Evolutionary conservation across 768 basidiomycete genomes (phyloP).

Genomic region (Austroboletus eburneus): DNA sequence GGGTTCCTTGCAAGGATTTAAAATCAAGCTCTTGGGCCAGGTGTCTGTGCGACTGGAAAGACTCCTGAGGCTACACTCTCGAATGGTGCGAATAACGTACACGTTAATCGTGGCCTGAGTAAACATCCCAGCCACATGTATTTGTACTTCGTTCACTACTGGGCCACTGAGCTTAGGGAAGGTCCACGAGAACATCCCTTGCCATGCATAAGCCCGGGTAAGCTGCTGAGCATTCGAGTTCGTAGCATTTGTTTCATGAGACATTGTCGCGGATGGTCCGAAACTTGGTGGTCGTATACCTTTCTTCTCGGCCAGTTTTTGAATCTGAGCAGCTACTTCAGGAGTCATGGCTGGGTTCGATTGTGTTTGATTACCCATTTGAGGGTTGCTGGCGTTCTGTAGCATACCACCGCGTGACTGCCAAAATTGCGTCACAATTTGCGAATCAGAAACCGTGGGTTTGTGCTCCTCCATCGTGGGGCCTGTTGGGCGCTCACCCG

Average conservation of each 20-base stretch:
- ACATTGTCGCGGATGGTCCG: constrained; percentile 8
- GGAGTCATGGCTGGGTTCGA: constrained; percentile 2
- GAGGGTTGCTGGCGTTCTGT: constrained; percentile 5
- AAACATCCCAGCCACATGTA: constrained; percentile 31
- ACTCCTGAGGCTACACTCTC: constrained; percentile 2
- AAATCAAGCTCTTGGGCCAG: constrained; percentile 47
- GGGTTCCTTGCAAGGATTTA: constrained; percentile 40
- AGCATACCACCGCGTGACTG: constrained; percentile 23
- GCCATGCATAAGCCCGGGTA: constrained; percentile 36
- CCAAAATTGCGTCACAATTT: constrained; percentile 26
- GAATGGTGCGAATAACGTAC: constrained; percentile 28
- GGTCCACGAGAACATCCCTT: constrained; percentile 45
- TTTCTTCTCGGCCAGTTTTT: constrained; percentile 46
- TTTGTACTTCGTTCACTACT: constrained; percentile 36
- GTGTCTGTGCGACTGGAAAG: constrained; percentile 42
- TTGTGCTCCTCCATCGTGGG: constrained; percentile 20
- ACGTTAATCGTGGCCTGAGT: constrained; percentile 24
- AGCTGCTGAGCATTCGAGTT: constrained; percentile 2
- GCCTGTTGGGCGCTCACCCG: constrained; percentile 6
- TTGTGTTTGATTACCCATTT: constrained; percentile 15
- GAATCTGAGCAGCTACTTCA: constrained; percentile 39
- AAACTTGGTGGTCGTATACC: constrained; percentile 25
- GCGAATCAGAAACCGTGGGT: constrained; percentile 16
- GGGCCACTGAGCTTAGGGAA: constrained; percentile 31
- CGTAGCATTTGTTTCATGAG: constrained; percentile 8